Evolutionary conservation across 345 rosid species (phyloP).

Genomic region (Citrus hindsii): DNA sequence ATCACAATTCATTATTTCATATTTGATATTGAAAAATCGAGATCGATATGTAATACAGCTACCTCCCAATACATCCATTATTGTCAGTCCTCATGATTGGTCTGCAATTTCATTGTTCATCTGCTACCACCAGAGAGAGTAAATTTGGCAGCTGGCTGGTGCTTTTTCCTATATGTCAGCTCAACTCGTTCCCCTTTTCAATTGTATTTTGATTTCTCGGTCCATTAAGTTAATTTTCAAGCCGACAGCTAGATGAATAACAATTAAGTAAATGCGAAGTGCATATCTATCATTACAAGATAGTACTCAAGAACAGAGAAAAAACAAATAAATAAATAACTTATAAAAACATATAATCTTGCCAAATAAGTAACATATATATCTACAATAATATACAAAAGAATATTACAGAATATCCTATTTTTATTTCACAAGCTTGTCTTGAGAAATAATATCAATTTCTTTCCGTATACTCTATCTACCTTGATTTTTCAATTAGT

Average conservation of each 20-base stretch:
- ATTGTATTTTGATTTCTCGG: neutral
- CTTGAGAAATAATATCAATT: neutral
- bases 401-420: neutral
- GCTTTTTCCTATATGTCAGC: neutral
- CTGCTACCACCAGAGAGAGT: neutral
- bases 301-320: too few species aligned
- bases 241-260: too few species aligned
- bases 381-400: too few species aligned
- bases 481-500: neutral
- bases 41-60: conserved; percentile 19
- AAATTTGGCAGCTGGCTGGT: conserved; percentile 14
- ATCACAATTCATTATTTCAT: neutral
- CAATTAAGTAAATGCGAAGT: too few species aligned
- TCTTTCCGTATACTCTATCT: neutral
- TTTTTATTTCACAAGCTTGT: neutral
- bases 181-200: neutral
- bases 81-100: conserved; percentile 28
- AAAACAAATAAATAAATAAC: too few species aligned
- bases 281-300: too few species aligned
- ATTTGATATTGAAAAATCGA: neutral
- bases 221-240: neutral
- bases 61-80: conserved; percentile 22
- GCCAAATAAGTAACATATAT: too few species aligned
- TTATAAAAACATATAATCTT: too few species aligned
- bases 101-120: neutral